Percentiles rank a stretch among this genome's conserved stretches.
Conservation (phyloP, 306 rosid species). For the Sesbania bispinosa region DNA sequence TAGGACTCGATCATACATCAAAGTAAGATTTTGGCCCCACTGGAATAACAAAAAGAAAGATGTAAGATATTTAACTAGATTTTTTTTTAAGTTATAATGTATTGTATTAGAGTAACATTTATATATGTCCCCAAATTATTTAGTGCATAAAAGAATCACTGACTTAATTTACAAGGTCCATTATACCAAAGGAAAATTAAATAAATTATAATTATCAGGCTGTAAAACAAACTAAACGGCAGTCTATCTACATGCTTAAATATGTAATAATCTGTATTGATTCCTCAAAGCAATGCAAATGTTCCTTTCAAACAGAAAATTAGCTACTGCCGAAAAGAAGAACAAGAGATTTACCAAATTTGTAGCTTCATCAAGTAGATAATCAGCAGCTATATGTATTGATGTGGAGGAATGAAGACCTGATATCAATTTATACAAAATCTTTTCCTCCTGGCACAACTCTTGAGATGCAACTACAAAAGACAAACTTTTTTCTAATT, state of each 20-base stretch:
- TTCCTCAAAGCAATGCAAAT: neutral
- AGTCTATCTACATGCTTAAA: neutral
- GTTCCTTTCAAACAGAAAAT: neutral
- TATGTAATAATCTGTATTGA: conserved; percentile 13
- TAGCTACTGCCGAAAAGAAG: neutral
- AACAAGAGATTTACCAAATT: conserved; percentile 49
- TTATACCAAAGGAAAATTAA: neutral
- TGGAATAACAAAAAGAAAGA: conserved; percentile 35
- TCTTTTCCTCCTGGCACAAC: conserved; percentile 79
- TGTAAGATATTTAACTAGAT: conserved; percentile 11
- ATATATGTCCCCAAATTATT: neutral
- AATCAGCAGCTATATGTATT: conserved; percentile 86
- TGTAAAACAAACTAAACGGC: neutral
- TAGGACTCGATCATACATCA: conserved; percentile 80
- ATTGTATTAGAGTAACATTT: neutral
- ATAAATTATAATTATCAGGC: neutral
- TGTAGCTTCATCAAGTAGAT: conserved; percentile 68
- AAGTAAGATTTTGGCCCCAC: conserved; percentile 87
- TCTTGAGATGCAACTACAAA: conserved; percentile 76
- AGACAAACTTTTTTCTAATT: neutral
- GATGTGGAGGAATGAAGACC: conserved; percentile 99
- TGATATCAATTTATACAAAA: conserved; percentile 92
- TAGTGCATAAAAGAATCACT: neutral
- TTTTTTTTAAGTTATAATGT: neutral
- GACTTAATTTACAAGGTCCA: neutral